phyloP scores from a whole-genome alignment of 768 basidiomycete genomes.

The Mycena kentingensis region DNA sequence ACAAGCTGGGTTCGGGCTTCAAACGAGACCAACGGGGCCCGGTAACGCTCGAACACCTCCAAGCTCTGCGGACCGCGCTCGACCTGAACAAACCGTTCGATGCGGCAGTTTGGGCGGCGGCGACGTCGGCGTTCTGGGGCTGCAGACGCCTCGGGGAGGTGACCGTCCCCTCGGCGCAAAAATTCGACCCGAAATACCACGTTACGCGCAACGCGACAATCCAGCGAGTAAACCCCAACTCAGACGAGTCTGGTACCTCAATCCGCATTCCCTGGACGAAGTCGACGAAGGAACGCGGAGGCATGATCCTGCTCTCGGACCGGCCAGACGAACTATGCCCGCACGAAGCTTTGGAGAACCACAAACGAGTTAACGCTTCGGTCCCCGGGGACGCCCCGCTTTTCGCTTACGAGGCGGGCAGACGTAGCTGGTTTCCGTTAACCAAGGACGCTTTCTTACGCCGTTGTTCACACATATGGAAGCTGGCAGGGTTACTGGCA shows the following conservation, averaged over 20 bases:
- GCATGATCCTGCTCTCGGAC: conserved; percentile 28
- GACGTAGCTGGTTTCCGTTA: conserved; percentile 8
- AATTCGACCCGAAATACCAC: conserved; percentile 18
- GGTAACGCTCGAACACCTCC: conserved; percentile 36
- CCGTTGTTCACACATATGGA: conserved; percentile 22
- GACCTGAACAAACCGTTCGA: conserved; percentile 30
- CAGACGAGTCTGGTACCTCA: too few relatives aligned
- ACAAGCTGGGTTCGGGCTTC: conserved; percentile 24
- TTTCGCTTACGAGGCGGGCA: conserved; percentile 7
- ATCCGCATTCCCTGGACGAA: conserved; percentile 42
- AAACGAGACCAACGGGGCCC: conserved; percentile 29
- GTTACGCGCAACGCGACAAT: too few relatives aligned
- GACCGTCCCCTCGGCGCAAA: conserved; percentile 17
- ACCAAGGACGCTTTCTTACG: conserved; percentile 15
- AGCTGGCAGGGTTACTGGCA: neutral
- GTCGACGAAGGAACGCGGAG: conserved; percentile 28
- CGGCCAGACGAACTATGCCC: conserved; percentile 1
- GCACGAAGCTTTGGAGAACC: conserved; percentile 26
- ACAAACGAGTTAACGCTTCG: conserved; percentile 18
- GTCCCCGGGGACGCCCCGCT: conserved; percentile 22
- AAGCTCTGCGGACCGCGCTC: conserved; percentile 23
- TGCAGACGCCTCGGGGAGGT: conserved; percentile 32
- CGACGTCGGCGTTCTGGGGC: conserved; percentile 38
- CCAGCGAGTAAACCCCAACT: too few relatives aligned
- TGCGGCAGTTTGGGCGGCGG: conserved; percentile 38